Percentiles rank a stretch among this genome's conserved stretches.
Evolutionary conservation across 2,329 filamentous ascomycete species (phyloP).

Genomic region (Akanthomyces dipterigenus): DNA sequence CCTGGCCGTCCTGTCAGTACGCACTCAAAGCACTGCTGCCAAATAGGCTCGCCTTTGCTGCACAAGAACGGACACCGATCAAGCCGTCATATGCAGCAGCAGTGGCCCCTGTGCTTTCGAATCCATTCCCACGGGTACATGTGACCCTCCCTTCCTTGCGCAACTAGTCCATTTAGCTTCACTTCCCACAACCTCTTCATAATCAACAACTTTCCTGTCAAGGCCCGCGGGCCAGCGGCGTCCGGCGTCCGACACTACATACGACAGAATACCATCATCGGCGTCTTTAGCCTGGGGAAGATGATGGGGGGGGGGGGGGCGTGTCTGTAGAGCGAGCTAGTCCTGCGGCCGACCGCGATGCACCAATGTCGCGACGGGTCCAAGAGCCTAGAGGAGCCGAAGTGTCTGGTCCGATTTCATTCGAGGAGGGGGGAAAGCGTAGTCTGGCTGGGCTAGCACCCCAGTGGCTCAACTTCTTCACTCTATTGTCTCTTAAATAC

Average conservation of each 20-base stretch:
- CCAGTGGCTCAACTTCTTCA: not conserved
- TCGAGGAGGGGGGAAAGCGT: too few relatives aligned
- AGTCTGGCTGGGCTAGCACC: not conserved
- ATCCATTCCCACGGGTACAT: not conserved
- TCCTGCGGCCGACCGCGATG: not conserved
- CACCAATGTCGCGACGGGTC: not conserved
- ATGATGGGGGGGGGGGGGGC: not conserved
- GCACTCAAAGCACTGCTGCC: not conserved
- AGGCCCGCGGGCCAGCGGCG: not conserved
- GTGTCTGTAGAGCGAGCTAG: slow-evolving; percentile 2
- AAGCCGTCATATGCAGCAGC: not conserved
- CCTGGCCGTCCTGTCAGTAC: not conserved
- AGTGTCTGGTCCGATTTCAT: not conserved
- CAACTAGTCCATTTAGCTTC: not conserved
- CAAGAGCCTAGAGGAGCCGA: not conserved
- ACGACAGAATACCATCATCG: not conserved
- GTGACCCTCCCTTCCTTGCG: not conserved
- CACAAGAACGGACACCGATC: not conserved
- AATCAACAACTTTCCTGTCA: not conserved
- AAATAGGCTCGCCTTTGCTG: not conserved
- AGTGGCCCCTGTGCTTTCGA: not conserved
- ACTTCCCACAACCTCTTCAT: not conserved
- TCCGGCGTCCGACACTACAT: not conserved
- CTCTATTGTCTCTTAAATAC: too few relatives aligned
- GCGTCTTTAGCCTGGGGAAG: not conserved